phyloP scores from a whole-genome alignment of 2,329 filamentous ascomycete genomes.

The Amauroascus niger region DNA sequence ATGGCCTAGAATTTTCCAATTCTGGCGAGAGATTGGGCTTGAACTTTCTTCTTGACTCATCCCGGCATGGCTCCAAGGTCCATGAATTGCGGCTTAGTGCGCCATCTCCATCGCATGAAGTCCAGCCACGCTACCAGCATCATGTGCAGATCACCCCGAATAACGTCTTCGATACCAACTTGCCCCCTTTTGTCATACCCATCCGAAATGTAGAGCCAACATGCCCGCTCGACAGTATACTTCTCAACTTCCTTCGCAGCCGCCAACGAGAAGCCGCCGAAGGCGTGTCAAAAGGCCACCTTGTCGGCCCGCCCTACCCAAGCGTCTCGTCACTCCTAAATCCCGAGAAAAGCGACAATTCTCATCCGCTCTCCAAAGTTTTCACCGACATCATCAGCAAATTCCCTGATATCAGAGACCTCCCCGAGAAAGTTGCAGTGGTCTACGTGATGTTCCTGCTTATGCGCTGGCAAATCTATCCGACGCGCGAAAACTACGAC shows the following conservation, averaged over 20 bases:
- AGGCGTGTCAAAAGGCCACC: slow-evolving; percentile 53
- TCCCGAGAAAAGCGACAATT: slow-evolving; percentile 51
- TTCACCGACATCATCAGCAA: slow-evolving; percentile 76
- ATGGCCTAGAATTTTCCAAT: slow-evolving; percentile 51
- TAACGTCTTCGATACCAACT: slow-evolving; percentile 15
- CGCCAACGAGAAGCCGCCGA: slow-evolving; percentile 56
- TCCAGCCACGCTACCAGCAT: slow-evolving; percentile 21
- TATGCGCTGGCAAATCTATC: slow-evolving; percentile 76
- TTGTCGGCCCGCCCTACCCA: slow-evolving; percentile 69
- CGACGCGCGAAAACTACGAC: slow-evolving; percentile 68
- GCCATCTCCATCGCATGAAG: slow-evolving; percentile 19
- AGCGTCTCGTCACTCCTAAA: slow-evolving; percentile 70
- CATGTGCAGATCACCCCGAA: slow-evolving; percentile 9
- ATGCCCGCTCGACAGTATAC: slow-evolving; percentile 67
- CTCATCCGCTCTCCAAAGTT: slow-evolving; percentile 71
- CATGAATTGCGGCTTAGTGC: slow-evolving; percentile 35
- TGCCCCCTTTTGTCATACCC: slow-evolving; percentile 33
- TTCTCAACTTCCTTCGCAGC: slow-evolving; percentile 67
- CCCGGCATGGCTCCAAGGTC: slow-evolving; percentile 46
- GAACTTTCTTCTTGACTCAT: slow-evolving; percentile 58
- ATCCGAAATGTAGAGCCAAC: slow-evolving; percentile 57
- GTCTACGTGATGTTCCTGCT: slow-evolving; percentile 79
- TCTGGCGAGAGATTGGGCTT: slow-evolving; percentile 57
- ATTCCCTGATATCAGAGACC: slow-evolving; percentile 67
- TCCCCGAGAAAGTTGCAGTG: slow-evolving; percentile 73